phyloP scores from a whole-genome alignment of 805 yeast genomes.

The Candida vartiovaarae region DNA sequence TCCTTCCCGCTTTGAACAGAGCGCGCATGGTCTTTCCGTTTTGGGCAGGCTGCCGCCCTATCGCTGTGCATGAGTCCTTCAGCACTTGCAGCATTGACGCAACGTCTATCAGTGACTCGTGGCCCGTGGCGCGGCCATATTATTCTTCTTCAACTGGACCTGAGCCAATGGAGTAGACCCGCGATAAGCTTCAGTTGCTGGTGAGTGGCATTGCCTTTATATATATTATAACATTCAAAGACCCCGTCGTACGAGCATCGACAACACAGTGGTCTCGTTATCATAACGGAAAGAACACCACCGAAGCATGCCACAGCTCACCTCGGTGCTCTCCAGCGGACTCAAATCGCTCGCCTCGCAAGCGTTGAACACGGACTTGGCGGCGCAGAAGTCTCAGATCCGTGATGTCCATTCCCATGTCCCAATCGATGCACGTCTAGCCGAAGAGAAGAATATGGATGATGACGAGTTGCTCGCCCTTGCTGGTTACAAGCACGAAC shows the following conservation, averaged over 20 bases:
- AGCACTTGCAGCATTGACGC: too few relatives aligned
- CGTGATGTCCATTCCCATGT: slow-evolving; percentile 17
- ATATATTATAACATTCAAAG: too few relatives aligned
- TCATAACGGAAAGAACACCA: too few relatives aligned
- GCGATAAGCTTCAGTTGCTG: too few relatives aligned
- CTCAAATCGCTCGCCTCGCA: slow-evolving; percentile 15
- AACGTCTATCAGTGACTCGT: too few relatives aligned
- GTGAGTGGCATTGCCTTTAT: too few relatives aligned
- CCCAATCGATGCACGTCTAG: slow-evolving; percentile 20
- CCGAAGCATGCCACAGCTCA: neutral
- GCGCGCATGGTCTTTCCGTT: neutral
- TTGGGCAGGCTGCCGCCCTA: neutral
- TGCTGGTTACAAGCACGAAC: slow-evolving; percentile 68
- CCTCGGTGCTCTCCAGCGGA: slow-evolving; percentile 3
- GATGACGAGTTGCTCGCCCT: slow-evolving; percentile 31
- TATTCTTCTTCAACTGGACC: too few relatives aligned
- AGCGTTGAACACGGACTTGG: slow-evolving; percentile 16
- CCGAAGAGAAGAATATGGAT: slow-evolving; percentile 12
- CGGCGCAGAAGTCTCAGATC: slow-evolving; percentile 13
- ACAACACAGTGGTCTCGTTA: too few relatives aligned
- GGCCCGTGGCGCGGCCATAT: too few relatives aligned
- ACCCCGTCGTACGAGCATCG: too few relatives aligned
- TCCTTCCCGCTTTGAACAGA: too few relatives aligned
- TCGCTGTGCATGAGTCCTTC: neutral
- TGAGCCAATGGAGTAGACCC: too few relatives aligned